Evolutionary conservation across 2,329 filamentous ascomycete species (phyloP).

Genomic region (Penicillium sp.): DNA sequence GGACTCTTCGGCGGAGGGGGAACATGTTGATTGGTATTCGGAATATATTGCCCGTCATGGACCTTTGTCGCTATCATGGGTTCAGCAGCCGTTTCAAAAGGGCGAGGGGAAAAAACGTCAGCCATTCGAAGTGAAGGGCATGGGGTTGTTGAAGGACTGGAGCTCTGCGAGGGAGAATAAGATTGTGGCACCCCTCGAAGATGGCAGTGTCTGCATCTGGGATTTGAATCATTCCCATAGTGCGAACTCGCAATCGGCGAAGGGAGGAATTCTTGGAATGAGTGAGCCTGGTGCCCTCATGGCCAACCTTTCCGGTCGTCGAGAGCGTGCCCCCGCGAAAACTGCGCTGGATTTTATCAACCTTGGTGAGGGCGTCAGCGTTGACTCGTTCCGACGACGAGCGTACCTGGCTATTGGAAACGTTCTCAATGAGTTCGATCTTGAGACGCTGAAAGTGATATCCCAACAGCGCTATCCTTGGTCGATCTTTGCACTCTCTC

Average conservation of each 20-base stretch:
- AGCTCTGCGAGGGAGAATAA: slow-evolving; percentile 59
- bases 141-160: slow-evolving; percentile 67
- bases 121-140: slow-evolving; percentile 69
- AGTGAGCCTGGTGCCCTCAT: slow-evolving; percentile 72
- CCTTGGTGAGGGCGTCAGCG: slow-evolving; percentile 80
- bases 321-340: slow-evolving; percentile 31
- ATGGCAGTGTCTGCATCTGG: slow-evolving; percentile 88
- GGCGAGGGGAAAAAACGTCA: slow-evolving; percentile 43
- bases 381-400: slow-evolving; percentile 68
- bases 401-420: slow-evolving; percentile 83
- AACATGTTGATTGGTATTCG: slow-evolving; percentile 80
- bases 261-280: slow-evolving; percentile 63
- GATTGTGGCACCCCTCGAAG: slow-evolving; percentile 78
- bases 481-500: slow-evolving; percentile 80
- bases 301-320: slow-evolving; percentile 69
- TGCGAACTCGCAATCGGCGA: slow-evolving; percentile 43
- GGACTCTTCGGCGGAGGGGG: slow-evolving; percentile 76
- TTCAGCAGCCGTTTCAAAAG: slow-evolving; percentile 62
- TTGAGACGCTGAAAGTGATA: slow-evolving; percentile 71
- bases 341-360: slow-evolving; percentile 43
- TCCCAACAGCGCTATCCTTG: slow-evolving; percentile 75
- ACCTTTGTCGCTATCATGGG: slow-evolving; percentile 75
- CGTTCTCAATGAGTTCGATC: slow-evolving; percentile 78
- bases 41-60: slow-evolving; percentile 86
- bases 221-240: slow-evolving; percentile 61